Evolutionary conservation across 495 filamentous ascomycete genomes (phyloP).

Genomic region (Parathielavia hyrcaniae): DNA sequence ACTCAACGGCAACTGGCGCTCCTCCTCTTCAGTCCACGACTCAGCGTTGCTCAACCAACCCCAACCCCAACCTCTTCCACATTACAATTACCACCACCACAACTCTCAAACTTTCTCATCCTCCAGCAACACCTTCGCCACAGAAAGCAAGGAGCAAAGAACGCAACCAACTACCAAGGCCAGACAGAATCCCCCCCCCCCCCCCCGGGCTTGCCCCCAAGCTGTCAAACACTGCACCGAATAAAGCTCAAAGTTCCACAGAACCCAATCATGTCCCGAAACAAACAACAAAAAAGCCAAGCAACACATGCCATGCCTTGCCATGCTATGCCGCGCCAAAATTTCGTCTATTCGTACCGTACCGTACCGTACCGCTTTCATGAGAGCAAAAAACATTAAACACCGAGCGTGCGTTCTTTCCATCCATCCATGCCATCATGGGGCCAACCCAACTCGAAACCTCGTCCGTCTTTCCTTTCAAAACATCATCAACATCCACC

Average conservation of each 20-base stretch:
- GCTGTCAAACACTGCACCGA: neutral
- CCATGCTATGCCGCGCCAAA: conserved; percentile 9
- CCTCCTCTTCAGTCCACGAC: neutral
- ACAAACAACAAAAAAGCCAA: neutral
- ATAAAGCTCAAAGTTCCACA: neutral
- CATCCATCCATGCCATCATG: too few species aligned
- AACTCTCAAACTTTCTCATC: neutral
- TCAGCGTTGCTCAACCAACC: neutral
- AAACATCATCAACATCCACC: neutral
- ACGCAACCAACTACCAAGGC: conserved; percentile 3
- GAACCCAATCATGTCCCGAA: conserved; percentile 11
- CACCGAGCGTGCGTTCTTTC: neutral
- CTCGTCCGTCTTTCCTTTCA: neutral
- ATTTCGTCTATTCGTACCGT: conserved; percentile 10
- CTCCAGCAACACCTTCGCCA: neutral
- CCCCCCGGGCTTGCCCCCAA: too few species aligned
- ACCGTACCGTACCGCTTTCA: conserved; percentile 6
- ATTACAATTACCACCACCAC: conserved; percentile 9
- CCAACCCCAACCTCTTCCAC: neutral
- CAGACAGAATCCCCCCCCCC: neutral
- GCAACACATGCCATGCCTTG: conserved; percentile 15
- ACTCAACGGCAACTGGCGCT: neutral
- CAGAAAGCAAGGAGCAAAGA: neutral
- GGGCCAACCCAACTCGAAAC: too few species aligned
- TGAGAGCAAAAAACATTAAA: conserved; percentile 4